These are phyloP conservation scores for Penicillium pulvis DNA, from an alignment of 495 filamentous ascomycete genomes.

Conservation along the genomic window DNA sequence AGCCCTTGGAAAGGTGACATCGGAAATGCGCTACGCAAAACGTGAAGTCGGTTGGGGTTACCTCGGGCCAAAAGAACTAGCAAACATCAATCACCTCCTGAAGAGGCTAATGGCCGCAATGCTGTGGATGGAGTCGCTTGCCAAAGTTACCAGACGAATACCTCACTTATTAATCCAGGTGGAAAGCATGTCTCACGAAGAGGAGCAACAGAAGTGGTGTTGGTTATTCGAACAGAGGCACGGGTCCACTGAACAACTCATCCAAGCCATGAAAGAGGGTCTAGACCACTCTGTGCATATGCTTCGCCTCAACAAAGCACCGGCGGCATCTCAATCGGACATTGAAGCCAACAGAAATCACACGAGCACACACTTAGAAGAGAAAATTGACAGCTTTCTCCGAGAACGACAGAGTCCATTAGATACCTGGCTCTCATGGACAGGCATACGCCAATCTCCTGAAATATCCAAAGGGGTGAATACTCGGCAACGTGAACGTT, in stretches of 20 bases:
- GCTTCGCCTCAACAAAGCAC: not conserved
- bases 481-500: not conserved
- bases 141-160: not conserved
- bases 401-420: slow-evolving; percentile 1
- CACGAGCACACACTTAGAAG: not conserved
- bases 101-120: not conserved
- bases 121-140: not conserved
- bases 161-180: not conserved
- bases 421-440: slow-evolving; percentile 2
- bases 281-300: not conserved
- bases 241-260: not conserved
- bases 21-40: not conserved
- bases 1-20: not conserved
- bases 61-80: not conserved
- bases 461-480: not conserved
- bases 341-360: slow-evolving; percentile 1
- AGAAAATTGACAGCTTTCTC: slow-evolving; percentile 2
- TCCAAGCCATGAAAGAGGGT: not conserved
- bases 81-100: not conserved
- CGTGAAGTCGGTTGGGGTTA: not conserved
- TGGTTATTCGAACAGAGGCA: not conserved
- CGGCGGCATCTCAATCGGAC: not conserved
- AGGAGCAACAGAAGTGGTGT: not conserved
- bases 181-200: not conserved
- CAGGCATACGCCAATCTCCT: not conserved